Conservation (phyloP, 768 basidiomycete species). For the Collybia sp. region DNA sequence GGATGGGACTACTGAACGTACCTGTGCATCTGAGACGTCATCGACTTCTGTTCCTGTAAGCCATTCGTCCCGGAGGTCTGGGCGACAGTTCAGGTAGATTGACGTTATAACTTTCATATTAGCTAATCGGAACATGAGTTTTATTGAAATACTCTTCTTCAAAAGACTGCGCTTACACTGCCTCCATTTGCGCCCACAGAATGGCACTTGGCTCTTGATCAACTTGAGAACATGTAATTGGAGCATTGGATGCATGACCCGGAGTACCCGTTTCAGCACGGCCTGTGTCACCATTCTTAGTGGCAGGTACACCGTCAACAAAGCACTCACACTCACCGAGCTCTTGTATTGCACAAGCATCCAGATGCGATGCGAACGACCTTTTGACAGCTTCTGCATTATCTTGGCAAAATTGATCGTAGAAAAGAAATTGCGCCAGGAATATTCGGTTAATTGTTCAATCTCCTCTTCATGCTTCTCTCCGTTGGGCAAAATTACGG, state of each 20-base stretch:
- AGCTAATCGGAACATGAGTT: slow-evolving; percentile 40
- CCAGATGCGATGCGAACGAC: slow-evolving; percentile 89
- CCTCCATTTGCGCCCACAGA: slow-evolving; percentile 96
- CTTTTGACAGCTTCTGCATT: slow-evolving; percentile 96
- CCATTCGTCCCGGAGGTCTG: slow-evolving; percentile 98
- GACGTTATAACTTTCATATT: slow-evolving; percentile 99
- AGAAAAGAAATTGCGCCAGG: slow-evolving; percentile 97
- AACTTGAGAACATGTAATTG: slow-evolving; percentile 94
- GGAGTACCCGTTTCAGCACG: slow-evolving; percentile 90
- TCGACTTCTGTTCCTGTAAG: slow-evolving; percentile 90
- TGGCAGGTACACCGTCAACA: neutral
- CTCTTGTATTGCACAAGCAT: slow-evolving; percentile 98
- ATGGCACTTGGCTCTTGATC: slow-evolving; percentile 98
- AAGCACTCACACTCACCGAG: slow-evolving; percentile 57
- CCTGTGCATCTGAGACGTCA: slow-evolving; percentile 87
- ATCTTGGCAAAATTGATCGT: slow-evolving; percentile 97
- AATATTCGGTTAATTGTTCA: slow-evolving; percentile 90
- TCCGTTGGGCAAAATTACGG: slow-evolving; percentile 63
- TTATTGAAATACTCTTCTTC: slow-evolving; percentile 2
- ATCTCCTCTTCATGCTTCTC: slow-evolving; percentile 81
- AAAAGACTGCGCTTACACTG: slow-evolving; percentile 59
- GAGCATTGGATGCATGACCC: slow-evolving; percentile 90
- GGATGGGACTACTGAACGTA: slow-evolving; percentile 24
- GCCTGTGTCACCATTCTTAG: slow-evolving; percentile 46
- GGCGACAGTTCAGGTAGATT: slow-evolving; percentile 95